Percentiles rank a stretch among this genome's conserved stretches.
Evolutionary conservation across 805 yeast species (phyloP).

Genomic region (Cyberlindnera lachancei): DNA sequence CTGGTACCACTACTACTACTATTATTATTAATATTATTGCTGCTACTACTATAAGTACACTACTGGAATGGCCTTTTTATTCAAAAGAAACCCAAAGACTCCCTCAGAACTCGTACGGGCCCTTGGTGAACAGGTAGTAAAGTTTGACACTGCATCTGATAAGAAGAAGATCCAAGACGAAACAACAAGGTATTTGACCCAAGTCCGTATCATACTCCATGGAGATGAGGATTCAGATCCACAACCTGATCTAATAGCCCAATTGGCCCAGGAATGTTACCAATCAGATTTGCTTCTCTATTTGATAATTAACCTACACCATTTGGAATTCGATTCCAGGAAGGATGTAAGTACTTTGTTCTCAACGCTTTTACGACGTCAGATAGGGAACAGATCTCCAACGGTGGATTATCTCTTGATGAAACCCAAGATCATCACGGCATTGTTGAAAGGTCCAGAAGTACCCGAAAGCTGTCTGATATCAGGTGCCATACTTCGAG

Average conservation of each 20-base stretch:
- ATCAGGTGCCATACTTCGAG: constrained; percentile 74
- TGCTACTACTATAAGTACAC: too few species aligned
- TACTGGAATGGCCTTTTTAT: constrained; percentile 64
- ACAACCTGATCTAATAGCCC: constrained; percentile 45
- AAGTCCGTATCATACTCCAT: constrained; percentile 55
- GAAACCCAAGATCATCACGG: constrained; percentile 55
- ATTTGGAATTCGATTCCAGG: constrained; percentile 82
- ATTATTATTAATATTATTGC: too few species aligned
- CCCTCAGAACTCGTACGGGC: constrained; percentile 78
- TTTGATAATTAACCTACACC: constrained; percentile 50
- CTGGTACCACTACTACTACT: too few species aligned
- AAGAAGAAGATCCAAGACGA: constrained; percentile 61
- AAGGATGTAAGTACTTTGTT: constrained; percentile 74
- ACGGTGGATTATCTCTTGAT: constrained; percentile 76
- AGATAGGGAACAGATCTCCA: constrained; percentile 69
- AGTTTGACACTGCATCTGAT: constrained; percentile 34
- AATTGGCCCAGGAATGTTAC: constrained; percentile 74
- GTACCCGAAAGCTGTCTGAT: constrained; percentile 62
- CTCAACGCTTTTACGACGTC: constrained; percentile 69
- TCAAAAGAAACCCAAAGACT: constrained; percentile 85
- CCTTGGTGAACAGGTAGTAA: constrained; percentile 63
- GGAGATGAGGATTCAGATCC: constrained; percentile 64
- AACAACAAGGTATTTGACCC: constrained; percentile 53
- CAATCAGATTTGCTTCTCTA: constrained; percentile 58
- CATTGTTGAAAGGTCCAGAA: constrained; percentile 69